phyloP scores from a whole-genome alignment of 805 yeast genomes.

The Candida qinlingensis region DNA sequence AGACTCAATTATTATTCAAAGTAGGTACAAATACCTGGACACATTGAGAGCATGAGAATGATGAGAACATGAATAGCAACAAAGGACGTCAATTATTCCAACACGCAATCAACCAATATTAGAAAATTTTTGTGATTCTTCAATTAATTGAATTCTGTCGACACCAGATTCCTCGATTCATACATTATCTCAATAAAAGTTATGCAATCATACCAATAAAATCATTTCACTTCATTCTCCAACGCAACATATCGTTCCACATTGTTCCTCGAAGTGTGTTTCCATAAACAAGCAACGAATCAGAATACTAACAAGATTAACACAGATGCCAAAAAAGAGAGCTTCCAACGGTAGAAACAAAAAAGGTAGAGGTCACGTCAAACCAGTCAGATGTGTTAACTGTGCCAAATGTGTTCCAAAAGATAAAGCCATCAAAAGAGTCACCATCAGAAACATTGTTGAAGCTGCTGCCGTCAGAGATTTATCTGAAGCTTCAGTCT shows the following conservation, averaged over 20 bases:
- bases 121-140: too few relatives aligned
- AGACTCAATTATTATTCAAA: conserved; percentile 9
- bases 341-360: conserved; percentile 99
- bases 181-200: too few relatives aligned
- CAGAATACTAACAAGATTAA: conserved; percentile 16
- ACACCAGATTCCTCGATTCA: too few relatives aligned
- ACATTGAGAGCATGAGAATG: neutral
- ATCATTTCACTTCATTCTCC: too few relatives aligned
- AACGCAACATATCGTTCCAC: too few relatives aligned
- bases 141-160: too few relatives aligned
- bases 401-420: conserved; percentile 99
- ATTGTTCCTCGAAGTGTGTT: too few relatives aligned
- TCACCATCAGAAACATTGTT: conserved; percentile 99
- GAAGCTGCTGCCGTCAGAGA: conserved; percentile 99
- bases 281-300: neutral
- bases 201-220: too few relatives aligned
- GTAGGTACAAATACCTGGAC: conserved; percentile 3
- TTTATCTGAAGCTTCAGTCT: conserved; percentile 98
- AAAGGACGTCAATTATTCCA: too few relatives aligned
- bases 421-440: conserved; percentile 99
- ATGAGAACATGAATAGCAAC: too few relatives aligned
- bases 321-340: conserved; percentile 98
- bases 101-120: too few relatives aligned
- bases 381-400: conserved; percentile 99
- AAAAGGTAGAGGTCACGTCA: conserved; percentile 99